A percentile compares a stretch with the other conserved stretches of the same genome.
Evolutionary conservation across 2,329 filamentous ascomycete genomes (phyloP).

Genomic region (Coleophoma cylindrospora): DNA sequence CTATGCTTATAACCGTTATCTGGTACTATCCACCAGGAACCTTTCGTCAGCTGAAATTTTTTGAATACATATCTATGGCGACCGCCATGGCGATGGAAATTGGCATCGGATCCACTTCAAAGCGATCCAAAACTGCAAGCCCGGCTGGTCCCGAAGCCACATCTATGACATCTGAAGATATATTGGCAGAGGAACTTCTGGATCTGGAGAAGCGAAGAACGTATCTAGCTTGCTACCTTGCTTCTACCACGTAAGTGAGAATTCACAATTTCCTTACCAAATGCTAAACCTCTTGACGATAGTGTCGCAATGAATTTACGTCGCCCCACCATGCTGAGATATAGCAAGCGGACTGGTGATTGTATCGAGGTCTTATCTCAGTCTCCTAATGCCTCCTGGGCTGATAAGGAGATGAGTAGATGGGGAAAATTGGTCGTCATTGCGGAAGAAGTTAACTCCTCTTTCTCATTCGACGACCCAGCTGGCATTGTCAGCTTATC

Average conservation of each 20-base stretch:
- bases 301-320: constrained; percentile 33
- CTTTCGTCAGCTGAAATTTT: constrained; percentile 37
- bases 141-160: constrained; percentile 1
- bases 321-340: constrained; percentile 34
- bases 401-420: constrained; percentile 29
- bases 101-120: constrained; percentile 15
- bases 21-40: constrained; percentile 41
- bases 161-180: not conserved
- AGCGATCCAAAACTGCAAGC: constrained; percentile 2
- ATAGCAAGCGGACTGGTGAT: constrained; percentile 32
- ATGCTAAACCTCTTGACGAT: constrained; percentile 1
- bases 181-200: constrained; percentile 5
- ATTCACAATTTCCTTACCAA: not conserved
- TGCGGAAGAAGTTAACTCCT: constrained; percentile 46
- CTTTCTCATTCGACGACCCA: constrained; percentile 40
- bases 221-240: constrained; percentile 30
- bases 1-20: constrained; percentile 37
- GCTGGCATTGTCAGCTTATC: constrained; percentile 36
- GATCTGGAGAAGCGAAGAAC: constrained; percentile 30
- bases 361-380: constrained; percentile 32
- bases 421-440: constrained; percentile 35
- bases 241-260: constrained; percentile 21
- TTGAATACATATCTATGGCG: constrained; percentile 44
- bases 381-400: constrained; percentile 23
- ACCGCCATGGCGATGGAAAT: constrained; percentile 34